Evolutionary conservation across 1,284 basidiomycete species (phyloP), one percentile per base, ranked within the genome.

Genomic region (Rhodotorula mucilaginosa): DNA sequence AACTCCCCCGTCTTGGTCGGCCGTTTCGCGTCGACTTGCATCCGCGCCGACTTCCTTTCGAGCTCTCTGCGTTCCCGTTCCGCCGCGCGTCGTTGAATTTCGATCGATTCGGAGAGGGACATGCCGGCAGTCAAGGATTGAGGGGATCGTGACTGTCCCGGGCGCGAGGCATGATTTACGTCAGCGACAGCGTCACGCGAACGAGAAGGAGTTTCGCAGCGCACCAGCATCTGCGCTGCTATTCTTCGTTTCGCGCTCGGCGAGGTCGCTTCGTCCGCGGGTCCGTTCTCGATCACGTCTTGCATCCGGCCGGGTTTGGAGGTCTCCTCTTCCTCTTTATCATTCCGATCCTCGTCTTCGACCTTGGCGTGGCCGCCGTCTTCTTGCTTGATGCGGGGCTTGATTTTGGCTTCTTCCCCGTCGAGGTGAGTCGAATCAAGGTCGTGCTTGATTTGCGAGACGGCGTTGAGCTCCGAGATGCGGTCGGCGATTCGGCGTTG

Each of bases 41-140:
- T 61, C 52, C 54, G 54, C 26, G 48, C 60, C 19, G 29, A 21
- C 19, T 65, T 56, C 4, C 16, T 31, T 10, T 39, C 51, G 18
- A 39, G 66, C 29, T 68, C 59, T 5, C 61, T 64, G 4, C 39
- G 26, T 52, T 64, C 51, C 4, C 74, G 71, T 5, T 69, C 69
- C 26, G 63, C 71, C 23, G 71, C 74, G 44, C 34, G 54, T 6
- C 48, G 64, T 31, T 75, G 74, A 6, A 75, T 63, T 23, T 48
- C 58, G 44, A 75, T 39, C 31, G 74, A 75, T 39, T 75, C 74
- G 26, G 64, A 15, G n/a, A 75, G 62, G 26, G 68, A 68, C 56
- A 68, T 59, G 31, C 71, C 4, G 23, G 65, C 48, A 15, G 68
- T 64, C 21, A 56, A 57, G 12, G 67, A 60, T 21, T 58, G 10